phyloP scores from a whole-genome alignment of 2,329 filamentous ascomycete genomes.

The Venturia pyrina region DNA sequence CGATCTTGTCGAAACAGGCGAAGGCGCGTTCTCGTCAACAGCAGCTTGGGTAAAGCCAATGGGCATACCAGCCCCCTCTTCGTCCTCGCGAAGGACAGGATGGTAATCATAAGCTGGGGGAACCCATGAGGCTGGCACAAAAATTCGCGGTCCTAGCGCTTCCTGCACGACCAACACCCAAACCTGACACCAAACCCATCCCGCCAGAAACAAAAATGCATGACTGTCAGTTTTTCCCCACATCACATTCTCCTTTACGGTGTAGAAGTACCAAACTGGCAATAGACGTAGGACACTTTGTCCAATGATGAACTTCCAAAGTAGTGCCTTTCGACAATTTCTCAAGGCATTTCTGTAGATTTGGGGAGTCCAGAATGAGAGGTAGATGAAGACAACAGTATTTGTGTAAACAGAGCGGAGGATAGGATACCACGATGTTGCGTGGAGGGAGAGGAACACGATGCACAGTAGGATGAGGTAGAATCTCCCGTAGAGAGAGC shows the following conservation, averaged over 20 bases:
- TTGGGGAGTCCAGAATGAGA: slow-evolving; percentile 88
- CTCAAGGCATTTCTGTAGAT: slow-evolving; percentile 83
- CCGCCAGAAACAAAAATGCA: slow-evolving; percentile 54
- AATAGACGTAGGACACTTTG: slow-evolving; percentile 69
- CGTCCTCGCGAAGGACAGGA: slow-evolving; percentile 74
- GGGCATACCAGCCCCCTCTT: slow-evolving; percentile 65
- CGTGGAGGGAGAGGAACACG: slow-evolving; percentile 50
- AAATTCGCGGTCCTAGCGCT: slow-evolving; percentile 79
- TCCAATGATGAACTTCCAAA: slow-evolving; percentile 81
- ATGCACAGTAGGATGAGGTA: slow-evolving; percentile 49
- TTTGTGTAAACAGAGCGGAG: slow-evolving; percentile 48
- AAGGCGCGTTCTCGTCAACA: slow-evolving; percentile 16
- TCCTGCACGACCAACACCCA: slow-evolving; percentile 72
- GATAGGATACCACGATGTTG: slow-evolving; percentile 45
- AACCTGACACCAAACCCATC: slow-evolving; percentile 84
- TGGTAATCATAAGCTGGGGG: slow-evolving; percentile 87
- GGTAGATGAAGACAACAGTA: slow-evolving; percentile 59
- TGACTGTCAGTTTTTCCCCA: slow-evolving; percentile 60
- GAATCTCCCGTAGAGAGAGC: slow-evolving; percentile 51
- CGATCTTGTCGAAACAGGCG: slow-evolving; percentile 14
- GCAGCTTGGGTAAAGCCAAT: slow-evolving; percentile 49
- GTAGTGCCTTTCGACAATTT: slow-evolving; percentile 83
- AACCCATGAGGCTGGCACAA: slow-evolving; percentile 59
- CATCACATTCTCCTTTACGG: slow-evolving; percentile 67
- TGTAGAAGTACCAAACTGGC: slow-evolving; percentile 80